Evolutionary conservation across 148 eudicot species (phyloP).

Genomic region (Vaccinium darrowii): DNA sequence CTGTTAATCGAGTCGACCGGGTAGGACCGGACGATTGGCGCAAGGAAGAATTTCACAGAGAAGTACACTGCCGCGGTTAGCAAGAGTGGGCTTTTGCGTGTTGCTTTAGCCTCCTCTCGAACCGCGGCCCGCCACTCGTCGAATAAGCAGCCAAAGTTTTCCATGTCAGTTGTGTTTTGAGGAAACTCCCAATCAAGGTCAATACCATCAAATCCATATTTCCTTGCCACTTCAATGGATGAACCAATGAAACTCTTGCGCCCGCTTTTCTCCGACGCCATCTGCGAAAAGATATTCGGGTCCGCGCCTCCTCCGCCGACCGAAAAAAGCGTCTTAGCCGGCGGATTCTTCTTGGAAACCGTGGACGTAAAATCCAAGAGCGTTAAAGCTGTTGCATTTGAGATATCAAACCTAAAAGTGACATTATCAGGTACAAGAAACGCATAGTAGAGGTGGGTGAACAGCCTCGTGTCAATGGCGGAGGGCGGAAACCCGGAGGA

Average conservation of each 20-base stretch:
- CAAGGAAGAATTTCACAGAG: conserved; percentile 25
- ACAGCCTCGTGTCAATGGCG: conserved; percentile 30
- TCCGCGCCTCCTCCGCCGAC: conserved; percentile 38
- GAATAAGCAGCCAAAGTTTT: conserved; percentile 25
- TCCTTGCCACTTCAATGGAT: conserved; percentile 40
- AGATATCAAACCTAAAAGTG: conserved; percentile 40
- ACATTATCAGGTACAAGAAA: conserved; percentile 39
- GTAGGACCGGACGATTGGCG: conserved; percentile 17
- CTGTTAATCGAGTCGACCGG: conserved; percentile 27
- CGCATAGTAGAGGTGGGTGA: conserved; percentile 51
- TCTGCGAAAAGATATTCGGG: conserved; percentile 16
- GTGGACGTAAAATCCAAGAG: conserved; percentile 43
- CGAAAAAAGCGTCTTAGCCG: conserved; percentile 36
- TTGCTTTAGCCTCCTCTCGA: conserved; percentile 28
- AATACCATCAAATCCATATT: conserved; percentile 45
- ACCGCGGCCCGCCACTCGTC: conserved; percentile 48
- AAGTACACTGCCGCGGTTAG: conserved; percentile 48
- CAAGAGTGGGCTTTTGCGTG: conserved; percentile 29
- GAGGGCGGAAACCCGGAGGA: conserved; percentile 25
- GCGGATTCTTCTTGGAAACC: conserved; percentile 30
- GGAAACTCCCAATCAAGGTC: conserved; percentile 61
- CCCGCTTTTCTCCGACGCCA: conserved; percentile 16
- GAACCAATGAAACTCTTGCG: conserved; percentile 40
- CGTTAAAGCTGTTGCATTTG: conserved; percentile 20
- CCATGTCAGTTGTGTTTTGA: conserved; percentile 34